Base-by-base conservation (phyloP, 768 basidiomycete genomes). In the Xerocomus spinulosus region DNA sequence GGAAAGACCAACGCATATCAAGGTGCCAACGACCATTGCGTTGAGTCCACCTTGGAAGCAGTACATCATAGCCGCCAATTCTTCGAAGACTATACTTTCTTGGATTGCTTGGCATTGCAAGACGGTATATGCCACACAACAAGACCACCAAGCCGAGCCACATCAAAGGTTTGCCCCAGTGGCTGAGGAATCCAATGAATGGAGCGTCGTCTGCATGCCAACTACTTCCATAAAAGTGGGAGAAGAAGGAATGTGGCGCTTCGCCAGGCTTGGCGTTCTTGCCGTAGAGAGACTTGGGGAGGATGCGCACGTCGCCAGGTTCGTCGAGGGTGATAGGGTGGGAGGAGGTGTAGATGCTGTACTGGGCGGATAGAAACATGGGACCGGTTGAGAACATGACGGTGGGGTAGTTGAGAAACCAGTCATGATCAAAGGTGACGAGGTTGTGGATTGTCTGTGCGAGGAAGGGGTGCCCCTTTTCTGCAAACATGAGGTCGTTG, bases 331-430 rank as follows among this genome's bases (percentile, higher is more conserved):
- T 79, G 13, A 72, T 72, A 25, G 81, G 78, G 47, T 89, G 80
- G 10, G 83, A 76, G 4, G 86, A 74, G 5, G 80, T 78, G 69
- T 89, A 98, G 43, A 94, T 75, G 34, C 91, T 89, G 66, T 95
- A 95, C 64, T 96, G 92, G 3, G 86, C 83, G 1, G 94, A 97
- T 12, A 99, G 72, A 70, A 97, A 99, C 96, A 99, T 99, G 59
- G 96, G 96, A 1, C 95, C 95, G 0, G 96, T 99, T 44, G 92
- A 92, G 71, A 99, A 99, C 96, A 99, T 99, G 73, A 99, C 96
- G 23, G 96, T 99, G 26, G 96, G 96, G 58, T 99, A 99, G 69
- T 98, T 96, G 63, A 94, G 81, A 45, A 96, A 67, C 84, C 91
- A 99, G 44, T 82, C 80, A 66, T 95, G 91, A 70, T 98, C 91